phyloP scores from a whole-genome alignment of 768 basidiomycete genomes.

The Agrocybe pediades region DNA sequence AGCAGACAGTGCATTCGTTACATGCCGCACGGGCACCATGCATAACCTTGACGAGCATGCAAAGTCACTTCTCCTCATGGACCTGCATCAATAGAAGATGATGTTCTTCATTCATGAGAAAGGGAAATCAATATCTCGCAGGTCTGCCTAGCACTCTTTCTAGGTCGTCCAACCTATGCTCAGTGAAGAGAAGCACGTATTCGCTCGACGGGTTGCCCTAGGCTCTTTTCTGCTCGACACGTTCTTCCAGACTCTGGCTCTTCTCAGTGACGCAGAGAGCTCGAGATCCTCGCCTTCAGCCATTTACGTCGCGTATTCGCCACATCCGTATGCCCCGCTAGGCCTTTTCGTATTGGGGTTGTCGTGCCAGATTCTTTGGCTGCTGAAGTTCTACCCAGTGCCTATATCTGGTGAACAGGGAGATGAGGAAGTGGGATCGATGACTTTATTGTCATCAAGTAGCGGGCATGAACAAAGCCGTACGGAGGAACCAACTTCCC shows the following conservation, averaged over 20 bases:
- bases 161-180: background rate
- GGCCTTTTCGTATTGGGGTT: slow-evolving; percentile 7
- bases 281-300: slow-evolving; percentile 7
- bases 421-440: background rate
- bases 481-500: background rate
- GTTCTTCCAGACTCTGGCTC: slow-evolving; percentile 4
- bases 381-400: slow-evolving; percentile 6
- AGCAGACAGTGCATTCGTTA: no score
- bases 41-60: no score
- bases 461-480: background rate
- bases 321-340: slow-evolving; percentile 8
- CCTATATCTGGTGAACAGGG: background rate
- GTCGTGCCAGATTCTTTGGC: slow-evolving; percentile 5
- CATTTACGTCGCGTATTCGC: slow-evolving; percentile 13
- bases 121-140: no score
- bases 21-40: no score
- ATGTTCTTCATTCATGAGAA: no score
- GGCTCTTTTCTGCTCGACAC: slow-evolving; percentile 6
- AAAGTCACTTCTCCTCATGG: no score
- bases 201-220: slow-evolving; percentile 11
- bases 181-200: background rate
- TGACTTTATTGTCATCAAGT: background rate
- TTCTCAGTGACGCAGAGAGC: slow-evolving; percentile 10
- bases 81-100: no score
- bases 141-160: background rate